phyloP scores from a whole-genome alignment of 2,329 filamentous ascomycete species.

The Sporothrix dimorphospora region DNA sequence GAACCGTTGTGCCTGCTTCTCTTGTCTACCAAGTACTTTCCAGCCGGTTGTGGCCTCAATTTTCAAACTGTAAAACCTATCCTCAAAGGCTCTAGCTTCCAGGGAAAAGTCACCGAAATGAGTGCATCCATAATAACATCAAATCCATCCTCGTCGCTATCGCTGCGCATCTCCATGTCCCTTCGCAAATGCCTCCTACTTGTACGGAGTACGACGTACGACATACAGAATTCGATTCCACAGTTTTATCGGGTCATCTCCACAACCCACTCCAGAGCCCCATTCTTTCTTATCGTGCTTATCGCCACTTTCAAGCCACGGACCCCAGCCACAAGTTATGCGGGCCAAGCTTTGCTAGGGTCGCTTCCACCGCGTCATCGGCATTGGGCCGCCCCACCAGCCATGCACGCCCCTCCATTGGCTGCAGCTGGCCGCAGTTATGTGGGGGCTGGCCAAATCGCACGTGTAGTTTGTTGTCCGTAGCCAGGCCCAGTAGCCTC shows the following conservation, averaged over 20 bases:
- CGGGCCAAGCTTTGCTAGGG: constrained; percentile 11
- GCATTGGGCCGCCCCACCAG: not conserved
- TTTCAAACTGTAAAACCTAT: not conserved
- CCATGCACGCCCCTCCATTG: not conserved
- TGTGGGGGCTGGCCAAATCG: not conserved
- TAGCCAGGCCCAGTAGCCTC: not conserved
- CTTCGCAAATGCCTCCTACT: constrained; percentile 17
- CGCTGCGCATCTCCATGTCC: not conserved
- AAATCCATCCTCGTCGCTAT: not conserved
- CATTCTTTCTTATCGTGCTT: not conserved
- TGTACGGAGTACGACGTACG: too few relatives aligned
- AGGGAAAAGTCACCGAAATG: not conserved
- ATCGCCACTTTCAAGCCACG: not conserved
- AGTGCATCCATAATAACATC: not conserved
- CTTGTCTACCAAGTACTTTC: not conserved
- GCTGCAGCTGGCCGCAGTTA: not conserved
- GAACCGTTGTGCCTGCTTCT: not conserved
- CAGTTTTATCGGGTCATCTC: not conserved
- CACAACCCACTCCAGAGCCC: not conserved
- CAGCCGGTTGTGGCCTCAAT: not conserved
- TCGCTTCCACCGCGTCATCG: constrained; percentile 21
- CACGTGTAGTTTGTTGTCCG: not conserved
- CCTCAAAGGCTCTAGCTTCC: not conserved
- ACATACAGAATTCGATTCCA: not conserved
- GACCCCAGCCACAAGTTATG: not conserved